Conservation (phyloP, 2,329 filamentous ascomycete species). For the Beauveria caledonica region DNA sequence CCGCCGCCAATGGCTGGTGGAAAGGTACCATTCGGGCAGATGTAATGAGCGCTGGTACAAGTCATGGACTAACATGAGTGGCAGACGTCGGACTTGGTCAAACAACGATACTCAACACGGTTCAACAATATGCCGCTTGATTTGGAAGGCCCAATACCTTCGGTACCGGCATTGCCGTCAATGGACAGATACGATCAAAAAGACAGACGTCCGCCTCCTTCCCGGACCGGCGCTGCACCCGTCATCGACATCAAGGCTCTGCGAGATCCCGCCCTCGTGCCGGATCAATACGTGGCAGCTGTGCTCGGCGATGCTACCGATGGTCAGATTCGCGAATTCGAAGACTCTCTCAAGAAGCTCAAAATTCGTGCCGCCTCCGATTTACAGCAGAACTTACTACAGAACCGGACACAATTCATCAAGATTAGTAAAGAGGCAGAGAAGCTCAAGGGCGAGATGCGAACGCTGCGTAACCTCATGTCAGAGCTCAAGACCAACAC, state of each 20-base stretch:
- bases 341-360: conserved; percentile 64
- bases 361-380: conserved; percentile 74
- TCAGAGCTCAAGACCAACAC: conserved; percentile 80
- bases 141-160: conserved; percentile 59
- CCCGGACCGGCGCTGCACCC: conserved; percentile 48
- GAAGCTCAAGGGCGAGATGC: conserved; percentile 94
- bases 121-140: conserved; percentile 72
- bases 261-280: conserved; percentile 67
- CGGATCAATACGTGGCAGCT: conserved; percentile 70
- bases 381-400: conserved; percentile 89
- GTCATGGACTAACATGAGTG: conserved; percentile 8
- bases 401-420: conserved; percentile 97
- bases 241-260: conserved; percentile 69
- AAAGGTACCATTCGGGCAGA: conserved; percentile 36
- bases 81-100: conserved; percentile 75
- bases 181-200: conserved; percentile 49
- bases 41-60: neutral
- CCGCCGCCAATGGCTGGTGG: conserved; percentile 45
- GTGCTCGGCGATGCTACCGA: conserved; percentile 80
- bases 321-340: conserved; percentile 76
- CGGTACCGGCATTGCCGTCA: conserved; percentile 60
- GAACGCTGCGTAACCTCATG: conserved; percentile 81
- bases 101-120: conserved; percentile 86
- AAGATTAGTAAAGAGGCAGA: conserved; percentile 99
- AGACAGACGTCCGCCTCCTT: conserved; percentile 45